Evolutionary conservation across 352 stramenopile genomes (phyloP), one percentile per base, ranked within the genome.

Genomic region (Paralagenidium karlingii): DNA sequence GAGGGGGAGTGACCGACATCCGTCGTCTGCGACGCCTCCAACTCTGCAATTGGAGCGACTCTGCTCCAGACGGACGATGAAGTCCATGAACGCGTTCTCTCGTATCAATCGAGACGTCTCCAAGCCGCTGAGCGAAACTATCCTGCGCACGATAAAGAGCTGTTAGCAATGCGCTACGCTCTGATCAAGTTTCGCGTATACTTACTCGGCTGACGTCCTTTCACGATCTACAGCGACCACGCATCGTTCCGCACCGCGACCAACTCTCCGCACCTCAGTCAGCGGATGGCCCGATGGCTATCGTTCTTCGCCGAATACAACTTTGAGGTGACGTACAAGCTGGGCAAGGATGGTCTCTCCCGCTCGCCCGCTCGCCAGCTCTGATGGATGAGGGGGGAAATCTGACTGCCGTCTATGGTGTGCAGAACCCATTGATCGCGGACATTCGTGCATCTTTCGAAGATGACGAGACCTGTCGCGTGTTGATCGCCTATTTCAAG

Each of bases 81-180:
- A 18, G 45, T n/a, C 6, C 40, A 25, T 5, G 36, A 54, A 4
- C 40, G 47, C 12, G 41, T 46, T 12, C 30, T 54, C 13, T 49
- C 32, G 13, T 54, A 47, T 34, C 32, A 54, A 30, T 53, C 47
- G 0, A 15, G 47, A 7, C 25, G 51, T 3, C 21, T 52, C 1
- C 28, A 38, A 10, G 13, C 22, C 8, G 40, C 40, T 8, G 41
- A 54, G 32, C 21, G 15, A 15, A 48, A 39, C 39, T 49, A 49
- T 18, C 38, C 43, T 5, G 39, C 47, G 5, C 43, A 49, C 36
- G 43, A 54, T 26, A 34, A 44, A 26, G 47, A 54, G 22, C 18
- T 52, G 8, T 20, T 51, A 15, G 47, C 47, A 6, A 53, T 54
- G 42, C 45, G 51, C 12, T 54, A 54, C 33, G 39, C 47, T 1